A percentile compares a stretch with the other conserved stretches of the same genome.
phyloP scores from a whole-genome alignment of 176 grass and related monocot species.

The Oryza longistaminata region DNA sequence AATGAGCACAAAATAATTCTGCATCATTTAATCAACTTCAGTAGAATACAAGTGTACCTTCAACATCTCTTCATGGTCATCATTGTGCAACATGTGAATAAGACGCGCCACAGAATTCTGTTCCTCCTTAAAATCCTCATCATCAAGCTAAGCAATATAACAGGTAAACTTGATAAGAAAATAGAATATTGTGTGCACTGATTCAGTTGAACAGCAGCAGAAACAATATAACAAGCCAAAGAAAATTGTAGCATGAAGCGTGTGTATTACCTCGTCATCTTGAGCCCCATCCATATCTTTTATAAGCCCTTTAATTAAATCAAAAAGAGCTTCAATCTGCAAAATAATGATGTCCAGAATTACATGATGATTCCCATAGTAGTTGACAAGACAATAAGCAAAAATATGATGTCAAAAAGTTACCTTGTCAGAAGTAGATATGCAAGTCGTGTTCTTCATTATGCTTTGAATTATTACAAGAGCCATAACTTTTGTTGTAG shows the following conservation, averaged over 20 bases:
- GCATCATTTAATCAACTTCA: constrained; percentile 23
- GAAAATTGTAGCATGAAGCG: constrained; percentile 13
- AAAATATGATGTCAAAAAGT: constrained; percentile 28
- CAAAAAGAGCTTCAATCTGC: constrained; percentile 89
- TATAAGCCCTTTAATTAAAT: constrained; percentile 96
- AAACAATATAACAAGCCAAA: constrained; percentile 20
- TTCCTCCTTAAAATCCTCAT: constrained; percentile 99
- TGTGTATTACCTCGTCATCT: constrained; percentile 77
- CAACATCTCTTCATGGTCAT: constrained; percentile 96
- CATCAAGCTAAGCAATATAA: constrained; percentile 67
- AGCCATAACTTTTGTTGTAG: constrained; percentile 98
- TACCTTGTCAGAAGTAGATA: constrained; percentile 96
- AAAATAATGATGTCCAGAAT: constrained; percentile 33
- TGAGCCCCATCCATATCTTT: constrained; percentile 80
- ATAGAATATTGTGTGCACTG: background rate
- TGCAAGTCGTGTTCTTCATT: constrained; percentile 93
- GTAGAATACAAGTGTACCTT: constrained; percentile 62
- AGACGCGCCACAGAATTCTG: constrained; percentile 96
- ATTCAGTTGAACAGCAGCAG: constrained; percentile 9
- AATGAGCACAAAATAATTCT: constrained; percentile 1
- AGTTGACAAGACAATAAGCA: constrained; percentile 11
- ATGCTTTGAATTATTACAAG: constrained; percentile 98
- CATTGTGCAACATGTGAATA: constrained; percentile 95
- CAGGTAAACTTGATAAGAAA: constrained; percentile 26
- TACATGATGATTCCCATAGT: constrained; percentile 2